These are phyloP conservation scores for Aspergillus cejpii DNA, from an alignment of 2,329 filamentous ascomycete genomes.

Conservation along the genomic window DNA sequence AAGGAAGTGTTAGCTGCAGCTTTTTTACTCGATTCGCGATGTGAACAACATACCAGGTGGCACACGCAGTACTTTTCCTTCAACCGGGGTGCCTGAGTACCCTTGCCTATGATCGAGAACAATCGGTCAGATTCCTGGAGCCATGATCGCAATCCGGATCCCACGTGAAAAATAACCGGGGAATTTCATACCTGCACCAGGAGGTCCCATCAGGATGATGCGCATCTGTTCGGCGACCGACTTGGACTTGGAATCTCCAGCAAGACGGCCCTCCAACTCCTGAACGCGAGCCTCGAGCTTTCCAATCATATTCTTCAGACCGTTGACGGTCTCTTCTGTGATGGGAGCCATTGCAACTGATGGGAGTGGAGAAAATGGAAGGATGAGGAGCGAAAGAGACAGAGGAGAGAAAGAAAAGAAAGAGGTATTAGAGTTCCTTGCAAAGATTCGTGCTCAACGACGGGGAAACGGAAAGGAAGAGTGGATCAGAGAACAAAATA, in stretches of 20 bases:
- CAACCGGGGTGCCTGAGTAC: slow-evolving; percentile 94
- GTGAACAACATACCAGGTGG: slow-evolving; percentile 66
- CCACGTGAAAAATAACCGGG: not conserved
- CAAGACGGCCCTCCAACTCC: slow-evolving; percentile 69
- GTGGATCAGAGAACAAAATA: slow-evolving; percentile 11
- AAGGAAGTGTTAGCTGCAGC: not conserved
- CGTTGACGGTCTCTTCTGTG: slow-evolving; percentile 70
- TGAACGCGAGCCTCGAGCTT: slow-evolving; percentile 80
- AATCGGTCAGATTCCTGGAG: slow-evolving; percentile 16
- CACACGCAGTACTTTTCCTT: slow-evolving; percentile 98
- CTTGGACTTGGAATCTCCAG: slow-evolving; percentile 44
- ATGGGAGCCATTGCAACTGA: slow-evolving; percentile 71
- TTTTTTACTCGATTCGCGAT: slow-evolving; percentile 11
- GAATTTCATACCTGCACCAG: slow-evolving; percentile 70
- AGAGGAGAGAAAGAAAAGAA: slow-evolving; percentile 6
- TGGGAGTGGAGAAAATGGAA: slow-evolving; percentile 15
- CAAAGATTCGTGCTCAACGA: slow-evolving; percentile 10
- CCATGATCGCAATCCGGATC: not conserved
- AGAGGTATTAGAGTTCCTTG: no score
- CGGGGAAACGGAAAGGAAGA: slow-evolving; percentile 26
- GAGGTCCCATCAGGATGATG: slow-evolving; percentile 97
- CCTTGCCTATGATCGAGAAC: slow-evolving; percentile 65
- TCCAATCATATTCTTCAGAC: slow-evolving; percentile 75
- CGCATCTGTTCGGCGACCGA: slow-evolving; percentile 62
- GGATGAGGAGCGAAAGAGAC: slow-evolving; percentile 15